A percentile compares a stretch with the other conserved stretches of the same genome.
phyloP scores from a whole-genome alignment of 2,329 filamentous ascomycete species.

The Alternaria ethzedia region DNA sequence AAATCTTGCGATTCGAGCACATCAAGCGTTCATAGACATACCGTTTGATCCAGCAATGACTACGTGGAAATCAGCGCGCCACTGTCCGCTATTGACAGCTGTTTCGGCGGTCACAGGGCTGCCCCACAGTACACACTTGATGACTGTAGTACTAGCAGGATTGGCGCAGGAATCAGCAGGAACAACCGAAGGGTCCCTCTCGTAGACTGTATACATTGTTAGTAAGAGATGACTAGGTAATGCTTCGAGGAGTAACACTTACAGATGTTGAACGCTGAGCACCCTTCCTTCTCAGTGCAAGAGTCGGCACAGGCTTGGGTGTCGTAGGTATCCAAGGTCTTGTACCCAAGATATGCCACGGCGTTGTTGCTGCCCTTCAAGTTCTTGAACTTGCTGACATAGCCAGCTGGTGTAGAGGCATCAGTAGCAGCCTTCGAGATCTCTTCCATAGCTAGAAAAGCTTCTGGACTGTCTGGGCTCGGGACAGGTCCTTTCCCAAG shows the following conservation, averaged over 20 bases:
- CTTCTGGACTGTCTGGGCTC: background rate
- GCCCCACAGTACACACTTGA: background rate
- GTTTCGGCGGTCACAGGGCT: background rate
- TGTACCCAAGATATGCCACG: background rate
- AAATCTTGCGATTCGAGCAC: accelerated
- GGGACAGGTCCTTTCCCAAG: background rate
- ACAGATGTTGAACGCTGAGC: background rate
- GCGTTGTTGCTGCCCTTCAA: background rate
- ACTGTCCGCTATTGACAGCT: background rate
- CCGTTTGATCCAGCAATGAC: background rate
- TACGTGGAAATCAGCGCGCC: background rate
- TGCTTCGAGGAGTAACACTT: background rate
- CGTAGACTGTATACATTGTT: background rate
- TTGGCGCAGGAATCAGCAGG: background rate
- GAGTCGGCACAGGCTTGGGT: background rate
- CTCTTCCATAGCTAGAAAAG: background rate
- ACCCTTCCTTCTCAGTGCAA: background rate
- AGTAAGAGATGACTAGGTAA: background rate
- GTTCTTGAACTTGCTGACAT: background rate
- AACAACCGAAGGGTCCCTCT: background rate
- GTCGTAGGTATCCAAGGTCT: background rate
- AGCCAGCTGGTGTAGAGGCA: background rate
- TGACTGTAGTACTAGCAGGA: background rate
- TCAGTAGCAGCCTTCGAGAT: background rate
- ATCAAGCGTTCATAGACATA: background rate